Conservation (phyloP, 768 basidiomycete genomes). For the Punctularia strigosozonata region DNA sequence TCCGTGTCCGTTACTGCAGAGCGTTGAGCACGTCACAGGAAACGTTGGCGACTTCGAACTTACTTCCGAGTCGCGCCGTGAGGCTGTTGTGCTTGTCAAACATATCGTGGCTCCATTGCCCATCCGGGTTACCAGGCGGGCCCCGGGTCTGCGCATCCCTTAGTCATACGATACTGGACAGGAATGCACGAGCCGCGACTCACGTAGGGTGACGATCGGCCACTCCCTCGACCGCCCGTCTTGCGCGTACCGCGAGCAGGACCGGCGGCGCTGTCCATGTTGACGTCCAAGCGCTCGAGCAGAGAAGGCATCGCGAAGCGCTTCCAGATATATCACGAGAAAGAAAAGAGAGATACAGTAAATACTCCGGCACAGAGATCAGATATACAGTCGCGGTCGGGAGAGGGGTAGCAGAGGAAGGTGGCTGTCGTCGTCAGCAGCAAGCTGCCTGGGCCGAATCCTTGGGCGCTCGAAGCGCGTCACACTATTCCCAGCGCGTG, state of each 20-base stretch:
- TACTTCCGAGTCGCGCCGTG: too few species aligned
- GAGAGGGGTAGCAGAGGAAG: background rate
- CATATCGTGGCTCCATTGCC: constrained; percentile 63
- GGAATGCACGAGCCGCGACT: constrained; percentile 18
- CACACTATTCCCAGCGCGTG: too few species aligned
- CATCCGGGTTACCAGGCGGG: constrained; percentile 55
- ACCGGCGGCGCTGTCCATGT: constrained; percentile 14
- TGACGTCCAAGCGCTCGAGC: constrained; percentile 39
- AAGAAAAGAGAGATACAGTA: background rate
- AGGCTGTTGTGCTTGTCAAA: constrained; percentile 47
- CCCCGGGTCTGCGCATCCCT: constrained; percentile 31
- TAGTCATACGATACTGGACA: constrained; percentile 8
- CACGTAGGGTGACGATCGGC: constrained; percentile 42
- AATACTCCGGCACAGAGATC: background rate
- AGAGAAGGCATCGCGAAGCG: constrained; percentile 11
- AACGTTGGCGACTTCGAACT: too few species aligned
- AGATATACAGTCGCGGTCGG: background rate
- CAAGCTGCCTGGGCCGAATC: too few species aligned
- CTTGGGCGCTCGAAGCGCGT: too few species aligned
- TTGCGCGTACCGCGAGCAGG: constrained; percentile 36
- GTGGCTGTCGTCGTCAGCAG: constrained; percentile 4
- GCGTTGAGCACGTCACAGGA: too few species aligned
- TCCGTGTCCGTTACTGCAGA: background rate
- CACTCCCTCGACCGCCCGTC: constrained; percentile 21
- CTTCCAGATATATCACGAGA: background rate